Percentiles rank a stretch among this genome's conserved stretches.
phyloP scores from a whole-genome alignment of 768 basidiomycete species.

The Hydnum rufescens region DNA sequence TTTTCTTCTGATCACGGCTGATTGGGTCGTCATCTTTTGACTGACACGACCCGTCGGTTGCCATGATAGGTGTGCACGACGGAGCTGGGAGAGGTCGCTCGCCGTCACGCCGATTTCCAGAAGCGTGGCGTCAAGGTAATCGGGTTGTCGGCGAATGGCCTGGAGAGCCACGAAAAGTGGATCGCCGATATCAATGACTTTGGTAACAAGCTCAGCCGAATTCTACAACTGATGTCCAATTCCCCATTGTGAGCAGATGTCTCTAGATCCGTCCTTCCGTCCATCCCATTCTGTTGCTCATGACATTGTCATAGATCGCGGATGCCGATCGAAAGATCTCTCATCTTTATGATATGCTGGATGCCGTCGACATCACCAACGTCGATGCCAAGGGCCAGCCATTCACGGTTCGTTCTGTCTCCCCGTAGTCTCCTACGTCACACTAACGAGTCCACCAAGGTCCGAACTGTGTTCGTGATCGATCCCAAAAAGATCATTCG shows the following conservation, averaged over 20 bases:
- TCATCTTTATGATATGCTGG: constrained; percentile 81
- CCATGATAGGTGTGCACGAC: constrained; percentile 56
- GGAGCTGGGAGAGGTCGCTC: constrained; percentile 89
- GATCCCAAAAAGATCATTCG: constrained; percentile 95
- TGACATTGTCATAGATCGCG: constrained; percentile 42
- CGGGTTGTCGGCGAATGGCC: constrained; percentile 79
- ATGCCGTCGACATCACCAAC: constrained; percentile 86
- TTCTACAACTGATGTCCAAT: constrained; percentile 56
- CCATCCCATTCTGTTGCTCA: background rate
- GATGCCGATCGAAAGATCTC: constrained; percentile 76
- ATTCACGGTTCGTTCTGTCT: constrained; percentile 45
- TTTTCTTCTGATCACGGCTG: background rate
- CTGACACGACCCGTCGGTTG: constrained; percentile 8
- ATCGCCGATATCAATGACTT: constrained; percentile 70
- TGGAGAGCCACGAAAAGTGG: constrained; percentile 74
- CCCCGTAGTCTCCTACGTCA: background rate
- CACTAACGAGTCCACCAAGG: constrained; percentile 22
- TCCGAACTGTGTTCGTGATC: constrained; percentile 93
- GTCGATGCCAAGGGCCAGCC: constrained; percentile 72
- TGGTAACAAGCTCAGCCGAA: constrained; percentile 32
- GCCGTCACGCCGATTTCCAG: constrained; percentile 64
- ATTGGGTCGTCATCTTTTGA: too few species aligned
- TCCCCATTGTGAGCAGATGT: constrained; percentile 60
- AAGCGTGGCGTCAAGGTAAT: constrained; percentile 85
- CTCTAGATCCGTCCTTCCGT: background rate